Evolutionary conservation across 495 filamentous ascomycete genomes (phyloP), one percentile per base, ranked within the genome.

Genomic region (Penicillium dipodomyicola): DNA sequence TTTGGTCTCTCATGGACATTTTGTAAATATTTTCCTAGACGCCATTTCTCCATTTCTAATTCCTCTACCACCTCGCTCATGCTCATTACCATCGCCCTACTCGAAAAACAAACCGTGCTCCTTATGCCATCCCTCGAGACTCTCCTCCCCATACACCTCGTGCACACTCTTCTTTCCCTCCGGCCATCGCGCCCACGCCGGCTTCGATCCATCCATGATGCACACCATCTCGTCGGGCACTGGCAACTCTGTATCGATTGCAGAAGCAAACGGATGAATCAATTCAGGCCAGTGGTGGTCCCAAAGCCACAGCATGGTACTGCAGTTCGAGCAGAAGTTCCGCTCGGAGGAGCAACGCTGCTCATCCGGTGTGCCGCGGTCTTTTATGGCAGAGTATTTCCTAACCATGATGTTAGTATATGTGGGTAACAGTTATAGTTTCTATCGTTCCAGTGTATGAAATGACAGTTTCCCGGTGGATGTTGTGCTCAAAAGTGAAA

Each of bases 181-280:
- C 0, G 75, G 73, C 73, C 71, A 79, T n/a, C 73, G 67, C 57
- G 76, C 79, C 71, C 77, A 84, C 6, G 67, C 65, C 22, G 79
- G 78, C 63, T 81, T 84, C 27, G 73, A 80, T 30, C 66, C 58
- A 17, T 52, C 70, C 73, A 72, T 74, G 14, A 81, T 66, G 59
- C 80, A 83, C 48, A 80, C 71, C 78, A 82, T 83, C 62, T 79
- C 76, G 32, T 76, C 74, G 2, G 82, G 79, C 15, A 63, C 70
- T 1, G 77, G 79, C 57, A 84, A 47, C 27, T 77, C 72, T 4
- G 79, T 79, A 65, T 84, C 81, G 54, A 84, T 82, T 42, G 80
- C 82, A 19, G 79, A 76, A 2, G 80, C 77, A 67, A 83, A 84
- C 1, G 80, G 82, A 60, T 82, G 80, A 55, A 82, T 80, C 49